Base-by-base conservation (phyloP, 2,329 filamentous ascomycete species). In the Neopestalotiopsis sp. region DNA sequence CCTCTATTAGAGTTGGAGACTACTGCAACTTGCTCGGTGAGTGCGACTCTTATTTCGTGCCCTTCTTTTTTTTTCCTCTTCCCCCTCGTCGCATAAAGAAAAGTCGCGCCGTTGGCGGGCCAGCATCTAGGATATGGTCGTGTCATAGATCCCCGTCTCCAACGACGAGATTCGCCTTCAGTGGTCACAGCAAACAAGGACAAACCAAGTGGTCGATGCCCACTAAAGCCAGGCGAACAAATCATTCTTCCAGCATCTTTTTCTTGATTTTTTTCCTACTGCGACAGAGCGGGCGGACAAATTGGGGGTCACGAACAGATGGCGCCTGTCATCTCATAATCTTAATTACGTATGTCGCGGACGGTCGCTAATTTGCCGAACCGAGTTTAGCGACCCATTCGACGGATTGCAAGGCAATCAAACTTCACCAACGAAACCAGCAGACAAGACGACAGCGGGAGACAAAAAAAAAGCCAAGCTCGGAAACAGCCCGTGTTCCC, bases 401-500 rank as follows among this genome's bases (percentile, higher is more conserved):
- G 28, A 34, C 40, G 58, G 20, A 34, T 67, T 67, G 66, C 66
- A 52, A 34, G 66, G 38, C 66, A 67, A 67, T 67, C 66, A 67
- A 67, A 49, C 52, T 60, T 52, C 24, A 56, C 34, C 34, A 45
- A 28, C 30, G 34, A 13, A 58, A 45, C 52, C 63, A 66, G 20
- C 49, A 66, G 30, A 20, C 42, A 34, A 30, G 20, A 28, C 57
- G 49, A 34, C 42, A 34, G 49, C 42, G 30, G 52, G 28, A 67
- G 65, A 62, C 24, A 28, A 67, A 62, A 45, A 45, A 24, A 67
- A 42, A 56, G 65, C 65, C 65, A 60, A 60, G 52, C 52, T 62
- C 59, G n/a, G 34, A 62, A 62, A 13, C 30, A 34, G 32, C 59
- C 32, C 30, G 59, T 34, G 28, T 62, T 7, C 24, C 57, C 34